phyloP scores from a whole-genome alignment of 345 rosid species.

The Syzygium aqueum region DNA sequence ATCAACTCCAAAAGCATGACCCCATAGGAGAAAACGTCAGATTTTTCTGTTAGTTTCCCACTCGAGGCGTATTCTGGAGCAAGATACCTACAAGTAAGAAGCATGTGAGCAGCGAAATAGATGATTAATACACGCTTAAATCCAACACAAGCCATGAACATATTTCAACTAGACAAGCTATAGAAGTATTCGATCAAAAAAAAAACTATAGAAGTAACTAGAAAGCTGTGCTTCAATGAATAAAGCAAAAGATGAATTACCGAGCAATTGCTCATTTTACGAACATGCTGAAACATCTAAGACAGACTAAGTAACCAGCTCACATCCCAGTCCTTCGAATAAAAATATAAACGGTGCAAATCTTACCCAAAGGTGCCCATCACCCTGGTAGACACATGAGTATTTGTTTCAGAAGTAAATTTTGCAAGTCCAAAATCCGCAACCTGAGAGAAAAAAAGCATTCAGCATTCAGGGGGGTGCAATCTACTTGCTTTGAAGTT shows the following conservation, averaged over 20 bases:
- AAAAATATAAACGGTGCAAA: neutral
- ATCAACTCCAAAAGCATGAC: slow-evolving; percentile 89
- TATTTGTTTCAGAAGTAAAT: slow-evolving; percentile 63
- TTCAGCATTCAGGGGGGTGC: neutral
- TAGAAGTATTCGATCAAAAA: neutral
- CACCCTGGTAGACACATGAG: slow-evolving; percentile 94
- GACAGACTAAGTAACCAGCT: neutral
- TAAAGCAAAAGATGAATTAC: neutral
- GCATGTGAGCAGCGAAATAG: neutral
- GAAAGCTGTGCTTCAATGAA: neutral
- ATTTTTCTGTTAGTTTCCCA: slow-evolving; percentile 82
- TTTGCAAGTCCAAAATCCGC: slow-evolving; percentile 97
- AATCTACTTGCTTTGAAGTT: neutral
- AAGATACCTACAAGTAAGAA: slow-evolving; percentile 41
- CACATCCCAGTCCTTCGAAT: neutral
- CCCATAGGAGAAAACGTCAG: slow-evolving; percentile 88
- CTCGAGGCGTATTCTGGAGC: slow-evolving; percentile 97
- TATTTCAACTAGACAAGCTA: neutral
- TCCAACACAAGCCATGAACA: neutral
- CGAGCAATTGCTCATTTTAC: neutral
- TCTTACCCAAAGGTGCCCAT: slow-evolving; percentile 98
- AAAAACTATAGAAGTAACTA: neutral
- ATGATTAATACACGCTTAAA: neutral
- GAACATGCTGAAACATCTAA: neutral
- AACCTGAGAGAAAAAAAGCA: slow-evolving; percentile 33